phyloP scores from a whole-genome alignment of 2,329 filamentous ascomycete genomes.

The Fusarium begoniae region DNA sequence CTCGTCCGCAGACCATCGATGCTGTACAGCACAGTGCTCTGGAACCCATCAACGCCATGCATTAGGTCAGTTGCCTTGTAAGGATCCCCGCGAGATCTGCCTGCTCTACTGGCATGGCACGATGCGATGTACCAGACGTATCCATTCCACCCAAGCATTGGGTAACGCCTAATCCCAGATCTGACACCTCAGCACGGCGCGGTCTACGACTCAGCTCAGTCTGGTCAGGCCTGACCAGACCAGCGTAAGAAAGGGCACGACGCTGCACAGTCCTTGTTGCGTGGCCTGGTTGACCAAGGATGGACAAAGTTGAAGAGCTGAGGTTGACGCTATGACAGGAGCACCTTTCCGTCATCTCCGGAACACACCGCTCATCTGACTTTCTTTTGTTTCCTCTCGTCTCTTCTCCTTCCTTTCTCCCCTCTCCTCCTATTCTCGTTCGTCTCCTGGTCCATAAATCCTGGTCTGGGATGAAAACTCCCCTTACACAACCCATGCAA shows the following conservation, averaged over 20 bases:
- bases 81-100: slow-evolving; percentile 41
- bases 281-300: background rate
- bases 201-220: slow-evolving; percentile 3
- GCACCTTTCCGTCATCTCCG: slow-evolving; percentile 17
- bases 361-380: slow-evolving; percentile 31
- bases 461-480: slow-evolving; percentile 10
- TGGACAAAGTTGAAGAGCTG: slow-evolving; percentile 8
- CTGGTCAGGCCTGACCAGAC: background rate
- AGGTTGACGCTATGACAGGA: slow-evolving; percentile 26
- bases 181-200: slow-evolving; percentile 17
- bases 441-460: slow-evolving; percentile 7
- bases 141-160: slow-evolving; percentile 22
- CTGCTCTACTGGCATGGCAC: slow-evolving; percentile 17
- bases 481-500: slow-evolving; percentile 33
- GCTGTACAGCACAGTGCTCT: slow-evolving; percentile 19
- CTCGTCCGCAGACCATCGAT: slow-evolving; percentile 2
- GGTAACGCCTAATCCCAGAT: slow-evolving; percentile 14
- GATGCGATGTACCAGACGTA: slow-evolving; percentile 2
- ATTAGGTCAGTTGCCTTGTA: slow-evolving; percentile 33
- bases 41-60: slow-evolving; percentile 36
- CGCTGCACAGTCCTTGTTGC: background rate
- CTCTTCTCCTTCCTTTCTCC: slow-evolving; percentile 8
- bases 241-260: background rate
- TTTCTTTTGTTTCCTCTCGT: slow-evolving; percentile 24
- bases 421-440: background rate